Base-by-base conservation (phyloP, 352 stramenopile species). In the Thraustochytrium sp. region DNA sequence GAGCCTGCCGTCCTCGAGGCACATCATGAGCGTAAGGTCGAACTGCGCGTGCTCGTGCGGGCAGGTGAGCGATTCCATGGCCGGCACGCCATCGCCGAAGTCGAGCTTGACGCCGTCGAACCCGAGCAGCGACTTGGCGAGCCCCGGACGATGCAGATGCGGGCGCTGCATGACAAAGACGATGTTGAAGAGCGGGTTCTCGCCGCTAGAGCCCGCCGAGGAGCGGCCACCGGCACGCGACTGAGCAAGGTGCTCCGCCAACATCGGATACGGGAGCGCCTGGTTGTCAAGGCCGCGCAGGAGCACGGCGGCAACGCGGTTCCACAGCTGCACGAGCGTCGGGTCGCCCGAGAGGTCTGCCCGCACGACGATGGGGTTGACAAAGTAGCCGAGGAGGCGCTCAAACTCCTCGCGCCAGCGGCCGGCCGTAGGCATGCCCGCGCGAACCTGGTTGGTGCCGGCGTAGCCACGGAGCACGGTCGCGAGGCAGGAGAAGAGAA, bases 371-470 rank as follows among this genome's bases (percentile, higher is more conserved):
- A 86, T 48, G 34, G 84, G 77, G 48, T 86, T 86, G 9, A 82
- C 84, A 51, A 86, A 75, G 72, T 86, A 86, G 29, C 84, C 84
- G 61, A 86, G 37, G 21, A 86, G 23, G 11, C 62, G 46, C 62
- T 86, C 64, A 34, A 86, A 51, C 11, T 80, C 80, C 48, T 76
- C 80, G 18, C 42, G 37, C 37, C 73, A 44, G 21, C 80, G 61
- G 48, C 85, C 85, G 1, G 84, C 84, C 18, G 85, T 51, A 36
- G 84, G 77, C 9, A 86, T 48, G 42, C 84, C 84, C 0, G 86
- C 55, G 2, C 76, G 46, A 23, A 86, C 68, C 5, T 80, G 36
- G 54, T 86, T 84, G 31, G 48, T 59, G 46, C 78, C 84, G 21
- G 77, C 53, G 51, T 37, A 84, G 31, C 13, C 1, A 11, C 82